Conservation (phyloP, 2,329 filamentous ascomycete species). For the Trichoderma sp. region DNA sequence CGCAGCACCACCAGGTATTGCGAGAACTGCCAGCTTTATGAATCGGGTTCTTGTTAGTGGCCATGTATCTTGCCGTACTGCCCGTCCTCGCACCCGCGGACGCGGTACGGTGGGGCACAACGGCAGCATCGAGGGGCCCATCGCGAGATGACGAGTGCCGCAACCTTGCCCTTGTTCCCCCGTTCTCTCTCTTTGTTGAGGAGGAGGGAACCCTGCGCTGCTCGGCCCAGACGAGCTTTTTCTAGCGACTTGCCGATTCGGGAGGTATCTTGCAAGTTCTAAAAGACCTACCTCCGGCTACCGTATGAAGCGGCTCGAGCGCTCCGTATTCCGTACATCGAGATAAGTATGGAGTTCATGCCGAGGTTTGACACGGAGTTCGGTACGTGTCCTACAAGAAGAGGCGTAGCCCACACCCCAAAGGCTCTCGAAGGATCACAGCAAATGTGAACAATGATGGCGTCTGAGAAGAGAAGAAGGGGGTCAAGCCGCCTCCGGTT, state of each 20-base stretch:
- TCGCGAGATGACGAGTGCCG: background rate
- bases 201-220: background rate
- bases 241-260: slow-evolving; percentile 5
- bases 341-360: background rate
- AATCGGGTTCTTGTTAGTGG: slow-evolving; percentile 3
- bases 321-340: background rate
- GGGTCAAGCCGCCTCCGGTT: background rate
- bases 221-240: background rate
- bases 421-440: background rate
- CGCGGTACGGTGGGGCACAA: slow-evolving; percentile 21
- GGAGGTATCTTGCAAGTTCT: slow-evolving; percentile 21
- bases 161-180: background rate
- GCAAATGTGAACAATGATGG: background rate
- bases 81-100: slow-evolving; percentile 8
- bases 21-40: no score
- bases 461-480: background rate
- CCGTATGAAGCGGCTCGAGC: no score
- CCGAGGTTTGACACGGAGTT: background rate
- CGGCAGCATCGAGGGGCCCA: slow-evolving; percentile 3
- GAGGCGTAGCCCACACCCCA: no score
- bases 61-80: slow-evolving; percentile 1
- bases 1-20: no score
- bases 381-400: background rate
- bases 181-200: slow-evolving; percentile 7
- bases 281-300: no score